Evolutionary conservation across 148 eudicot genomes (phyloP), one percentile per base, ranked within the genome.

Genomic region (Polygonum aviculare): DNA sequence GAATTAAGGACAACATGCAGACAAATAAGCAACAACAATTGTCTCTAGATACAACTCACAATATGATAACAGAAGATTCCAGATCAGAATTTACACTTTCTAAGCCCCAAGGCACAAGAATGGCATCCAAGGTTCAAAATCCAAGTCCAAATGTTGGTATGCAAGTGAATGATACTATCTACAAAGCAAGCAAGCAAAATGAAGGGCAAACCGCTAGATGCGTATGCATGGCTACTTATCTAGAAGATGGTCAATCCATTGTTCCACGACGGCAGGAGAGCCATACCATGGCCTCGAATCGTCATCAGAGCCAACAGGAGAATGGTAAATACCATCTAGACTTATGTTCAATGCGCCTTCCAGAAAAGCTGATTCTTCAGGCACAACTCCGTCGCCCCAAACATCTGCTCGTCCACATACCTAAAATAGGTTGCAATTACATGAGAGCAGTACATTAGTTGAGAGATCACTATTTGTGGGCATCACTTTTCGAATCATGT

Each of bases 361-460:
- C 22, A 94, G 83, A 81, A 91, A 93, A 72, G 99, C 96, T 5
- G 97, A 90, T 50, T 82, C 84, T 79, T 92, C 97, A 5, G 99
- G 99, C 72, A 95, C 99, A 55, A 95, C 97, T 19, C 99, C 99
- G 76, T 95, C 99, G 11, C 99, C 99, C 99, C 99, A 95, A 50
- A 93, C 97, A 71, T 90, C 93, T 39, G 95, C 97, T 77, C 84
- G 83, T 65, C 98, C 98, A 81, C 98, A 91, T 40, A 95, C 99
- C 93, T 90, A 83, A 22, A 50, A n/a, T 9, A 18, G 15, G 33
- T 45, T 71, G 12, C 49, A 41, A 16, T 45, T 21, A 35, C 7
- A 31, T 31, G 39, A 62, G 69, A 62, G 33, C 39, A 10, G 12
- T 16, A 55, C 62, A 55, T 19, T 7, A 55, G 31, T 6, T 55